Evolutionary conservation across 192 early-diverging fungal species (phyloP).

Genomic region (Mortierella alpina): DNA sequence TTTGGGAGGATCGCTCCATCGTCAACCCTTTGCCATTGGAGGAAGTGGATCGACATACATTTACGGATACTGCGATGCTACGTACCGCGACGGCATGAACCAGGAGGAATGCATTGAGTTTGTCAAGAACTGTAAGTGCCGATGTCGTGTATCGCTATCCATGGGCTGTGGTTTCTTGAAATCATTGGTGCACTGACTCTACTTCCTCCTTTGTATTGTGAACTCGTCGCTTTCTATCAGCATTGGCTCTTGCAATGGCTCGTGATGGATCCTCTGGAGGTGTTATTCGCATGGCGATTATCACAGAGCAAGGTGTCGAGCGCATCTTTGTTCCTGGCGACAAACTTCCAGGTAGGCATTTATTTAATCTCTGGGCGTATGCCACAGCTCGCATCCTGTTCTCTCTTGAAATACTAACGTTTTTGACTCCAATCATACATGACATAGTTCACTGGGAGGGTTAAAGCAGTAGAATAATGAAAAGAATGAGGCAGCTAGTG

Average conservation of each 20-base stretch:
- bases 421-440: neutral
- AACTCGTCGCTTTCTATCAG: conserved; percentile 50
- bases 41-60: conserved; percentile 97
- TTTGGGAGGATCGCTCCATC: conserved; percentile 92
- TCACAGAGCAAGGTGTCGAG: conserved; percentile 91
- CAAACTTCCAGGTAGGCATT: conserved; percentile 68
- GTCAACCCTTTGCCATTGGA: conserved; percentile 92
- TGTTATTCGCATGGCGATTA: conserved; percentile 92
- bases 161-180: too few species aligned
- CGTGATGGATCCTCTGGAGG: conserved; percentile 98
- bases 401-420: neutral
- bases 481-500: neutral
- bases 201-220: neutral
- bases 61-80: conserved; percentile 97
- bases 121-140: conserved; percentile 87
- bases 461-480: conserved; percentile 8
- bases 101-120: conserved; percentile 90
- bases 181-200: neutral
- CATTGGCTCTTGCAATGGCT: conserved; percentile 92
- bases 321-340: conserved; percentile 88
- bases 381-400: neutral
- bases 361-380: neutral
- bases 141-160: neutral
- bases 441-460: conserved; percentile 25
- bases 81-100: conserved; percentile 83